A percentile compares a stretch with the other conserved stretches of the same genome.
Conservation (phyloP, 306 rosid genomes). For the Corylus heterophylla region DNA sequence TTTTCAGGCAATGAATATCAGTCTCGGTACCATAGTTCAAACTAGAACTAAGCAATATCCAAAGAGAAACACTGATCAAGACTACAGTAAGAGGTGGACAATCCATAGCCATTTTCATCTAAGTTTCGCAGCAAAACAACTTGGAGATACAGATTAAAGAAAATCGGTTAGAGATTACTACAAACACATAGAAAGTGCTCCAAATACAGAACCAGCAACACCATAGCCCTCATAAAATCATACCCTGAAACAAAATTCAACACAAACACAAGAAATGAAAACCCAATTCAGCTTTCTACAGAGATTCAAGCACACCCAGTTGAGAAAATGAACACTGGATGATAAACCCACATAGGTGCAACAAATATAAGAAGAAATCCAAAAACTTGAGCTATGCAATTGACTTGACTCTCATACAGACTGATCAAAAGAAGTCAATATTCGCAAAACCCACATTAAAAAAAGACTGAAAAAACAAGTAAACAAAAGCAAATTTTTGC, state of each 20-base stretch:
- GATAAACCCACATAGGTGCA: not conserved
- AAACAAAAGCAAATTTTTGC: not conserved
- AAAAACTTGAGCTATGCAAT: constrained; percentile 8
- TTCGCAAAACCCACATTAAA: not conserved
- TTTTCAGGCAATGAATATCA: constrained; percentile 64
- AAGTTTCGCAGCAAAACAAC: constrained; percentile 9
- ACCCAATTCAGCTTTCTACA: constrained; percentile 14
- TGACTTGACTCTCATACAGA: constrained; percentile 19
- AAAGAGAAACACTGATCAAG: constrained; percentile 34
- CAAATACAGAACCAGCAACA: constrained; percentile 16
- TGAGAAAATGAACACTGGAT: not conserved
- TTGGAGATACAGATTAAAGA: not conserved
- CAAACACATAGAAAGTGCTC: constrained; percentile 9
- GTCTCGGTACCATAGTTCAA: constrained; percentile 44
- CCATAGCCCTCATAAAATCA: not conserved
- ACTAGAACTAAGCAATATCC: constrained; percentile 46
- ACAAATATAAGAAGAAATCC: not conserved
- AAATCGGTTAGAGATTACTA: not conserved
- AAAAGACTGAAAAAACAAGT: constrained; percentile 2
- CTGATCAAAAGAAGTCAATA: not conserved
- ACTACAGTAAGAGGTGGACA: constrained; percentile 26
- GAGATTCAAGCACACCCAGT: not conserved
- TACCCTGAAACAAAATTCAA: constrained; percentile 15
- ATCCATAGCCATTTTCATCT: constrained; percentile 37
- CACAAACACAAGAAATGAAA: not conserved